Evolutionary conservation across 305 asterid genomes (phyloP).

Genomic region (Solanum aculeatissimum): DNA sequence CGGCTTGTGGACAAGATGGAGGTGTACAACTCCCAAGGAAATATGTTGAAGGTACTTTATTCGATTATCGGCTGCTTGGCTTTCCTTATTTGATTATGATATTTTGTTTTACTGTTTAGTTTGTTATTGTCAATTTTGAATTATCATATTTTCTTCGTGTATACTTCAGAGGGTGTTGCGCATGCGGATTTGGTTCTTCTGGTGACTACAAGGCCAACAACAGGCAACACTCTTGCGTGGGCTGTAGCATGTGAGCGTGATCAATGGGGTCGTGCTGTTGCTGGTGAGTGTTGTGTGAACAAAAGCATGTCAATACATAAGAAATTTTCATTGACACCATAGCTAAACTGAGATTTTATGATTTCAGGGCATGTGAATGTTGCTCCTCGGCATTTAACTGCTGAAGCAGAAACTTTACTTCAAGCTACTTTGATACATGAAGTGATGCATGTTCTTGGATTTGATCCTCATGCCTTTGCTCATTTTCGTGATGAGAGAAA

Average conservation of each 20-base stretch:
- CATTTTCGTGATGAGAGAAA: constrained; percentile 95
- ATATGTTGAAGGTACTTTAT: constrained; percentile 67
- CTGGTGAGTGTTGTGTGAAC: constrained; percentile 38
- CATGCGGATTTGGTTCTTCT: constrained; percentile 87
- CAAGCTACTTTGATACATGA: constrained; percentile 89
- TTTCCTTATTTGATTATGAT: neutral
- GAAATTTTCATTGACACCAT: neutral
- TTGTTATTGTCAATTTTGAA: neutral
- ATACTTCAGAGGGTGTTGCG: constrained; percentile 69
- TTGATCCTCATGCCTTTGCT: constrained; percentile 95
- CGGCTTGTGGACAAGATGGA: constrained; percentile 98
- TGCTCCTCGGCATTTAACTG: constrained; percentile 98
- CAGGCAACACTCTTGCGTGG: constrained; percentile 98
- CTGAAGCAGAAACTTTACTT: constrained; percentile 89
- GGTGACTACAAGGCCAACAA: constrained; percentile 95
- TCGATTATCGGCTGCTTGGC: neutral
- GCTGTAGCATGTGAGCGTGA: constrained; percentile 98
- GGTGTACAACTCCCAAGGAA: constrained; percentile 94
- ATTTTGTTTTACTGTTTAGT: neutral
- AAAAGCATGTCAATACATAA: neutral
- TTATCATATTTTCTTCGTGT: neutral
- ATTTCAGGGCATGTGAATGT: constrained; percentile 87
- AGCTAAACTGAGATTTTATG: neutral
- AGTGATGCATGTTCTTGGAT: constrained; percentile 96
- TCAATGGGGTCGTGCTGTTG: constrained; percentile 99